Evolutionary conservation across 371 early-diverging fungal genomes (phyloP).

Genomic region (Mortierella sp.): DNA sequence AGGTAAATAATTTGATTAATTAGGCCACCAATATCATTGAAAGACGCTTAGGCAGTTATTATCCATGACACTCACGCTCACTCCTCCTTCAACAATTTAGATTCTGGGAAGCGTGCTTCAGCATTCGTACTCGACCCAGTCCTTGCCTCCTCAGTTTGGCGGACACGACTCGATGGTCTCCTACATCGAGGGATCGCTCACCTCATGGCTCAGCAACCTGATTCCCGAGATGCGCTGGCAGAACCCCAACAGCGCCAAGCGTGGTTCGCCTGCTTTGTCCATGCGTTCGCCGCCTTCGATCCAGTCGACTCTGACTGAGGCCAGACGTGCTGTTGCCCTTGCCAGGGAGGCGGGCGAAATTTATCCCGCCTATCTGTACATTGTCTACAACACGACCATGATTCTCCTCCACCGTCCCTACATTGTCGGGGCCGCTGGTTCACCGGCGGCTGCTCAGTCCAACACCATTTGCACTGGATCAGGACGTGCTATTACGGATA

Average conservation of each 20-base stretch:
- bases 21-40: too few relatives aligned
- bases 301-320: conserved; percentile 15
- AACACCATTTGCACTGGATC: conserved; percentile 58
- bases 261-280: conserved; percentile 35
- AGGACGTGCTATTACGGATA: conserved; percentile 55
- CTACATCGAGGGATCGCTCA: conserved; percentile 52
- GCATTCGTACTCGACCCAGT: conserved; percentile 56
- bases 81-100: conserved; percentile 11
- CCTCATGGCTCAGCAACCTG: conserved; percentile 60
- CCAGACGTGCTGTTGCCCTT: conserved; percentile 21
- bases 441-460: conserved; percentile 55
- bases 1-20: conserved; percentile 30
- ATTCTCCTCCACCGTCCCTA: conserved; percentile 87
- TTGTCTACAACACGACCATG: conserved; percentile 84
- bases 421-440: conserved; percentile 59
- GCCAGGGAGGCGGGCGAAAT: conserved; percentile 39
- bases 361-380: conserved; percentile 66
- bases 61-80: not conserved
- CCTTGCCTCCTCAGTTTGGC: conserved; percentile 56
- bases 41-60: conserved; percentile 5
- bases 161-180: conserved; percentile 58
- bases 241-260: conserved; percentile 30
- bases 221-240: conserved; percentile 54
- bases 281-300: conserved; percentile 23
- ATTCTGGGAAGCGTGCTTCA: conserved; percentile 51